Conservation (phyloP, 2,329 filamentous ascomycete genomes). For the Hymenoscyphus linearis region DNA sequence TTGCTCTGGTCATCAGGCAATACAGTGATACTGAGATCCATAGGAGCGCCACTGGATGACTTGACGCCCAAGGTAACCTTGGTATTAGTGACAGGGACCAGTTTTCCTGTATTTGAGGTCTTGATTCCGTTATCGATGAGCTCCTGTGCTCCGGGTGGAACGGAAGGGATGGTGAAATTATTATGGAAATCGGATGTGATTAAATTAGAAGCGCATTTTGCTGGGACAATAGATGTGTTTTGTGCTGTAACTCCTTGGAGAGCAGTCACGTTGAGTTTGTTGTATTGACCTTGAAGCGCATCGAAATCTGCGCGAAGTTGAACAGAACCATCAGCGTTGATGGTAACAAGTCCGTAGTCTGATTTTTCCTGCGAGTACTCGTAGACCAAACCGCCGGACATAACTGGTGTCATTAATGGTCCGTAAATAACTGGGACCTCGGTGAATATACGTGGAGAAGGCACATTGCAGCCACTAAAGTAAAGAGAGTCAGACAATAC, state of each 20-base stretch:
- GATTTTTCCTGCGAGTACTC: slow-evolving; percentile 71
- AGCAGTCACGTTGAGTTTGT: slow-evolving; percentile 63
- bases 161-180: slow-evolving; percentile 71
- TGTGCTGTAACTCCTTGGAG: slow-evolving; percentile 59
- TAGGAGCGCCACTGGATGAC: slow-evolving; percentile 47
- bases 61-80: slow-evolving; percentile 53
- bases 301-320: slow-evolving; percentile 61
- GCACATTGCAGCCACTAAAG: slow-evolving; percentile 62
- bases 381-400: slow-evolving; percentile 76
- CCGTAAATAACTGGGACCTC: slow-evolving; percentile 72
- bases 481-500: neutral
- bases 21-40: slow-evolving; percentile 57
- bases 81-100: slow-evolving; percentile 53
- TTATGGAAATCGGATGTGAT: slow-evolving; percentile 68
- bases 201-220: slow-evolving; percentile 59
- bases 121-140: slow-evolving; percentile 74
- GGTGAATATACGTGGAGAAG: slow-evolving; percentile 66
- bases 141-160: slow-evolving; percentile 61
- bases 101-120: slow-evolving; percentile 57
- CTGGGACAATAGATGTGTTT: slow-evolving; percentile 49
- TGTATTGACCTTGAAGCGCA: slow-evolving; percentile 70
- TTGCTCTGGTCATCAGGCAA: slow-evolving; percentile 49
- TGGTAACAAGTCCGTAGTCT: slow-evolving; percentile 58
- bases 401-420: slow-evolving; percentile 58
- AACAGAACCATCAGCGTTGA: slow-evolving; percentile 53